Base-by-base conservation (phyloP, 306 rosid genomes). In the Lablab purpureus region DNA sequence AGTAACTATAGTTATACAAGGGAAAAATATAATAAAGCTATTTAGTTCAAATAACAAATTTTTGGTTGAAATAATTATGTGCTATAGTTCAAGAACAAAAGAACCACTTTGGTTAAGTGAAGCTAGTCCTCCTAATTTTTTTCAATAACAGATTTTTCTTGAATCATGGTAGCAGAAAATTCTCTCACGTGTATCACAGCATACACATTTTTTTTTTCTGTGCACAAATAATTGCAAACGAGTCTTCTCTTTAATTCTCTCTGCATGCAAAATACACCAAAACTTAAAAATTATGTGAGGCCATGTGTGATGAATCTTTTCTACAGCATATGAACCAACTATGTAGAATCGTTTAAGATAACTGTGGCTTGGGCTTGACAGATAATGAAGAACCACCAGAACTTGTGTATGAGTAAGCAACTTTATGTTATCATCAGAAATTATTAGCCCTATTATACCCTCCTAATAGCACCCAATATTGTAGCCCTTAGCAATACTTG, bases 111-210 rank as follows among this genome's bases (percentile, higher is more conserved):
- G 25, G 9, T 7, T 51, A 51, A 18, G 25, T 22, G 2, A 28
- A 28, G 32, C 3, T 28, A 3, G 40, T 34, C 40, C 40, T 7
- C 6, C 6, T 34, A 34, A 11, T 69, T 58, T 58, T 60, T 55
- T 45, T 25, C 1, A 30, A 45, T 10, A 27, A 56, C 59, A 71
- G 19, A 30, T 62, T 60, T 32, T 21, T 62, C 66, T 60, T 22
- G 73, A 71, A 79, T 71, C 78, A 23, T 32, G 66, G 54, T 17
- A 17, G 10, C n/a, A 11, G 66, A 80, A 71, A 72, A 71, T 71
- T 51, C 65, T 49, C 25, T 15, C 43, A 17, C 52, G 64, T 41
- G 68, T 28, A 30, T 6, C 60, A 13, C 14, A 21, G 51, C 37
- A 45, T 50, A 30, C 6, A 54, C 34, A 7, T 2, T 43, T 2